These are phyloP conservation scores for Penicillium corylophilum DNA, from an alignment of 2,329 filamentous ascomycete species.

Conservation along the genomic window DNA sequence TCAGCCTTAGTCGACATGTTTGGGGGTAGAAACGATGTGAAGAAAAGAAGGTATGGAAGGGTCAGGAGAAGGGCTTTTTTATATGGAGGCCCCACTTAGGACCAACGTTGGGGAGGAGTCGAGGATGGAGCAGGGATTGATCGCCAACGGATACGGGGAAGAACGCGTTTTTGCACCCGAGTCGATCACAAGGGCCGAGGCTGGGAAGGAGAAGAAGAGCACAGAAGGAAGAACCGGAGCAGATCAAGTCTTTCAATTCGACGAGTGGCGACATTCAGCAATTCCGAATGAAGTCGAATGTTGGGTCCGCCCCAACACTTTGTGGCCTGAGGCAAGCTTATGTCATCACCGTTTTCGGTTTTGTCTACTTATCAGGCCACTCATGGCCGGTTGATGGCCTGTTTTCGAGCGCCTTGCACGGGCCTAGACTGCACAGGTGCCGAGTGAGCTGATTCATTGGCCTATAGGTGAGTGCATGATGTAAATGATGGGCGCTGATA, in stretches of 20 bases:
- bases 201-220: constrained; percentile 2
- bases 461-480: not conserved
- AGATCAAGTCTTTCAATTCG: constrained; percentile 9
- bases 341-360: not conserved
- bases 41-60: constrained; percentile 10
- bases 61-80: constrained; percentile 14
- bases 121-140: constrained; percentile 20
- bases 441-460: not conserved
- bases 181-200: constrained; percentile 32
- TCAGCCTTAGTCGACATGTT: constrained; percentile 41
- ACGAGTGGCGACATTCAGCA: constrained; percentile 17
- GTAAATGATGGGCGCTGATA: not conserved
- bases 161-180: not conserved
- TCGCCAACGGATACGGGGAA: constrained; percentile 26
- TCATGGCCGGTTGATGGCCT: not conserved
- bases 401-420: not conserved
- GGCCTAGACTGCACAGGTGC: not conserved
- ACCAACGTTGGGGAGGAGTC: constrained; percentile 26
- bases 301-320: constrained; percentile 38
- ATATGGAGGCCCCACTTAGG: constrained; percentile 25
- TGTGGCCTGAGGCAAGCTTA: constrained; percentile 18
- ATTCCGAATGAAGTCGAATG: constrained; percentile 16
- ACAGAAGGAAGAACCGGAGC: not conserved
- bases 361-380: not conserved
- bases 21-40: constrained; percentile 14